Evolutionary conservation across 768 basidiomycete genomes (phyloP).

Genomic region (Hypholoma fasciculare): DNA sequence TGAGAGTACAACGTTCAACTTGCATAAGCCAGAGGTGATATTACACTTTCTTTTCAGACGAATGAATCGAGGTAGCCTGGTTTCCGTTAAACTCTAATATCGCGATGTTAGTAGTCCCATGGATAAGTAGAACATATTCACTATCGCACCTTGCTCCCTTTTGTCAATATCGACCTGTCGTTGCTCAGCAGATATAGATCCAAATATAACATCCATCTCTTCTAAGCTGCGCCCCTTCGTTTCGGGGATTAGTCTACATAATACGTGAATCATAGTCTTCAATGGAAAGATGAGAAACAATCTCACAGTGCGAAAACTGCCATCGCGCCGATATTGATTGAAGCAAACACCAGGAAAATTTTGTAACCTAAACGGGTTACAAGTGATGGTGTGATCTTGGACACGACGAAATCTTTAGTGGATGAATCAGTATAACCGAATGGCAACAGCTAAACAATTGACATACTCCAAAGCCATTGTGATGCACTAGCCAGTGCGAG

Average conservation of each 20-base stretch:
- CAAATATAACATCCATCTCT: constrained; percentile 57
- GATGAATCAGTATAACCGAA: not conserved
- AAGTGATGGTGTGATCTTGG: constrained; percentile 69
- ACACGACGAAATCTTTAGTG: constrained; percentile 39
- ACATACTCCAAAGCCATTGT: constrained; percentile 83
- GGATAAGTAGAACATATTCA: not conserved
- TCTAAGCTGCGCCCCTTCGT: constrained; percentile 60
- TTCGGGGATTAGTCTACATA: constrained; percentile 53
- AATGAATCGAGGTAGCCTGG: constrained; percentile 4
- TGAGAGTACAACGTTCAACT: not conserved
- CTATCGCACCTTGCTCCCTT: constrained; percentile 36
- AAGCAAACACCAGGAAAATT: constrained; percentile 75
- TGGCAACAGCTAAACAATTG: not conserved
- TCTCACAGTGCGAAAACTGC: constrained; percentile 63
- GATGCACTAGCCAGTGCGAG: constrained; percentile 72
- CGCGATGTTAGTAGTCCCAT: not conserved
- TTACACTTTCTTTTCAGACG: constrained; percentile 6
- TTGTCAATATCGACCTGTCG: constrained; percentile 53
- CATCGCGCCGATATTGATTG: constrained; percentile 75
- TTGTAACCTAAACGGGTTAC: constrained; percentile 66
- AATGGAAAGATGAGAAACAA: not conserved
- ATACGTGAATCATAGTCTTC: not conserved
- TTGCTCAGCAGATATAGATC: constrained; percentile 52
- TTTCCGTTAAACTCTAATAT: constrained; percentile 5
- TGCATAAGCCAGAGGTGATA: not conserved